Percentiles rank a stretch among this genome's conserved stretches.
Evolutionary conservation across 2,329 filamentous ascomycete species (phyloP).

Genomic region (Colletotrichum nymphaeae): DNA sequence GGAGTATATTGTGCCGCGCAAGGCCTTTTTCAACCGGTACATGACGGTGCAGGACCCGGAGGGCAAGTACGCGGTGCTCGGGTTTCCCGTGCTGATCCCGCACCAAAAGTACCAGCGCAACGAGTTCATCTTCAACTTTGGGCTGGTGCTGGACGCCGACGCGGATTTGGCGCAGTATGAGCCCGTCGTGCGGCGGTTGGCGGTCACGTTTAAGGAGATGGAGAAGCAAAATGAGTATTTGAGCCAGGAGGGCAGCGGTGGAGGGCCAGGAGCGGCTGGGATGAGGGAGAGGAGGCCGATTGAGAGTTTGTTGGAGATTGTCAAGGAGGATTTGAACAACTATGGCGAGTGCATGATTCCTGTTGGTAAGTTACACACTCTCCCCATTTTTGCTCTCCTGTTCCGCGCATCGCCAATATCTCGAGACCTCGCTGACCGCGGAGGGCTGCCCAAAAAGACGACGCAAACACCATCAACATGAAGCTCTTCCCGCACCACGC

Average conservation of each 20-base stretch:
- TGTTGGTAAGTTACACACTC: conserved; percentile 71
- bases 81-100: conserved; percentile 89
- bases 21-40: conserved; percentile 94
- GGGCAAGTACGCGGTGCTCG: conserved; percentile 80
- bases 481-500: conserved; percentile 90
- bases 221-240: conserved; percentile 93
- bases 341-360: conserved; percentile 99
- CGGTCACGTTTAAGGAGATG: conserved; percentile 85
- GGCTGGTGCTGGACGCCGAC: conserved; percentile 77
- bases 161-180: conserved; percentile 83
- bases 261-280: not conserved
- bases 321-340: conserved; percentile 90
- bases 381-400: not conserved
- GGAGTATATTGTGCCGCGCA: conserved; percentile 93
- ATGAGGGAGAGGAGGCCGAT: conserved; percentile 69
- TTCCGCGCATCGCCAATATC: not conserved
- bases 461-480: conserved; percentile 94
- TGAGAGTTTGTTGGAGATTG: conserved; percentile 84
- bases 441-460: conserved; percentile 64
- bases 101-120: conserved; percentile 87
- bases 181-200: conserved; percentile 86
- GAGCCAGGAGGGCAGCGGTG: conserved; percentile 65
- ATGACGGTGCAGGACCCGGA: conserved; percentile 81
- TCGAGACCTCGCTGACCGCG: conserved; percentile 30
- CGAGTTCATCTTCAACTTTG: conserved; percentile 99